Conservation (phyloP, 306 rosid species). For the Geum urbanum region DNA sequence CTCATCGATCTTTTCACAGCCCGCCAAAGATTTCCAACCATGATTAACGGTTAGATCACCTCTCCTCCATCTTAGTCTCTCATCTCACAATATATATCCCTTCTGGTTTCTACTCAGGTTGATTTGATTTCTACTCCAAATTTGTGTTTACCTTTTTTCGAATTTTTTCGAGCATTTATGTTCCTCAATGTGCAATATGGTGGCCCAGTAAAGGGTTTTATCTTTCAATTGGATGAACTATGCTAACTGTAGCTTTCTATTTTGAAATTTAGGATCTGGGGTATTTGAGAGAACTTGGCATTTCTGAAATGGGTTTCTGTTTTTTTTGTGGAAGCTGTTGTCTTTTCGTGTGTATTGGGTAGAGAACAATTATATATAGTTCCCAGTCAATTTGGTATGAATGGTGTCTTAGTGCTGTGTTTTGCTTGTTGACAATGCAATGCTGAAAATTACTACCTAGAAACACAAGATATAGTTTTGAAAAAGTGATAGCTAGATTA, state of each 20-base stretch:
- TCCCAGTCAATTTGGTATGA: slow-evolving; percentile 3
- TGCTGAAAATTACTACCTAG: background rate
- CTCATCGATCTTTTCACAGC: slow-evolving; percentile 34
- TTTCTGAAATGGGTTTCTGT: slow-evolving; percentile 20
- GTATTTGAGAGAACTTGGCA: slow-evolving; percentile 18
- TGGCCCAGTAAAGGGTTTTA: background rate
- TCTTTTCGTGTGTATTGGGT: background rate
- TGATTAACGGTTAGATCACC: slow-evolving; percentile 62
- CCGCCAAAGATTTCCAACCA: slow-evolving; percentile 28
- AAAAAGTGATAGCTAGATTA: background rate
- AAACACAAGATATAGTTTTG: background rate
- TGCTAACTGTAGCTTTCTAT: background rate
- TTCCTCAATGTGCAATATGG: background rate
- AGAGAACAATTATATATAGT: background rate
- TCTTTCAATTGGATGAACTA: background rate
- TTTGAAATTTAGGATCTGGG: slow-evolving; percentile 20
- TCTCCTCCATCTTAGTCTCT: slow-evolving; percentile 31
- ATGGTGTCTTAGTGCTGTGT: slow-evolving; percentile 4
- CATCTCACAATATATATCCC: background rate
- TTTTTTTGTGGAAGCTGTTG: background rate
- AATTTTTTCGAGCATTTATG: background rate
- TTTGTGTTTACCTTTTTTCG: background rate
- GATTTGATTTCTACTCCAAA: slow-evolving; percentile 10
- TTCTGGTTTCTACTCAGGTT: background rate
- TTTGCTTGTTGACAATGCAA: slow-evolving; percentile 3